Percentiles rank a stretch among this genome's conserved stretches.
Conservation (phyloP, 192 early-diverging fungal species). For the Chytriomyces hyalinus region DNA sequence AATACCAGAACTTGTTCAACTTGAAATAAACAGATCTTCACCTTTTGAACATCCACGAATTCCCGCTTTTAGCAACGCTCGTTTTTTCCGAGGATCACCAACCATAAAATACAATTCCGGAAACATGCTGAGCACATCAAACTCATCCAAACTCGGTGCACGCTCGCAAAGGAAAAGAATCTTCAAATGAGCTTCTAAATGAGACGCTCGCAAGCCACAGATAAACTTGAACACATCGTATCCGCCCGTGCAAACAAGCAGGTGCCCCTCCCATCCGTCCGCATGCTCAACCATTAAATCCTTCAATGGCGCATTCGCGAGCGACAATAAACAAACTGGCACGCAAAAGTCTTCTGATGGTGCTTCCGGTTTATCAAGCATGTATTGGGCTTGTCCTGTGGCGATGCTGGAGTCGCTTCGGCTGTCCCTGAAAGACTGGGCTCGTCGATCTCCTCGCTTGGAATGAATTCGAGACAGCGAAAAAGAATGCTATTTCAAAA, state of each 20-base stretch:
- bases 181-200: constrained; percentile 36
- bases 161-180: constrained; percentile 42
- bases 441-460: no score
- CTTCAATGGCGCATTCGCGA: background rate
- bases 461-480: no score
- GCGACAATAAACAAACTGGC: constrained; percentile 8
- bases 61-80: constrained; percentile 40
- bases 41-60: constrained; percentile 36
- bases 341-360: constrained; percentile 22
- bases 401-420: no score
- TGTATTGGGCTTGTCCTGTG: no score
- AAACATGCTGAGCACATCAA: constrained; percentile 39
- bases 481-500: no score
- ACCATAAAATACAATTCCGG: constrained; percentile 47
- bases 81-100: constrained; percentile 45
- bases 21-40: constrained; percentile 1
- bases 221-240: constrained; percentile 52
- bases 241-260: constrained; percentile 47
- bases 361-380: background rate
- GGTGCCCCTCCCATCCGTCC: constrained; percentile 26
- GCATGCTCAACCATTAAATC: constrained; percentile 17
- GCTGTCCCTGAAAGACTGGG: no score
- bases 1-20: no score
- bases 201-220: constrained; percentile 42
- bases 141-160: constrained; percentile 41